Evolutionary conservation across 805 yeast genomes (phyloP).

Genomic region (Teunomyces stri): DNA sequence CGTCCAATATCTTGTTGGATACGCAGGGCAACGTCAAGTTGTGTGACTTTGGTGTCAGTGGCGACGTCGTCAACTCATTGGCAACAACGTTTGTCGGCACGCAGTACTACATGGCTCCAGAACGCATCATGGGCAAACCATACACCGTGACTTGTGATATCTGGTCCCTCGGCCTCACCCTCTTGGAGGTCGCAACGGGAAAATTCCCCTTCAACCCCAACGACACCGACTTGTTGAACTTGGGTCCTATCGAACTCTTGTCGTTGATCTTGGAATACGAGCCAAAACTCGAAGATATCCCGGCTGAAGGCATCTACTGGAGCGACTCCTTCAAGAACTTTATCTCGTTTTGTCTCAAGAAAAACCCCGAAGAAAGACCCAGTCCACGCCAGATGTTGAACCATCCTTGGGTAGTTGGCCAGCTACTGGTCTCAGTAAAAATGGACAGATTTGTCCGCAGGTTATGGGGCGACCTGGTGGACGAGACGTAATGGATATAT

Average conservation of each 20-base stretch:
- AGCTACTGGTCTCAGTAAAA: constrained; percentile 64
- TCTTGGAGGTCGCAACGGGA: constrained; percentile 92
- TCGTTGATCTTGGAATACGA: constrained; percentile 78
- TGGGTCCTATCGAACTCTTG: constrained; percentile 79
- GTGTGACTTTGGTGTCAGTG: constrained; percentile 97
- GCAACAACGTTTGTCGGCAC: constrained; percentile 98
- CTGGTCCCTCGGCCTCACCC: constrained; percentile 92
- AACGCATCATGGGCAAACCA: constrained; percentile 91
- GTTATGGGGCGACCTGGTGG: constrained; percentile 52
- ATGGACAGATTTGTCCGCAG: constrained; percentile 83
- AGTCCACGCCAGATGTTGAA: constrained; percentile 89
- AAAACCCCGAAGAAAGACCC: constrained; percentile 78
- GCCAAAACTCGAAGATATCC: constrained; percentile 77
- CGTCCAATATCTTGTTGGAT: constrained; percentile 85
- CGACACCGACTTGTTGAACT: constrained; percentile 31
- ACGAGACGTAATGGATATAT: neutral
- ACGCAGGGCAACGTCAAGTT: constrained; percentile 78
- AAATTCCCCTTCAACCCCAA: constrained; percentile 67
- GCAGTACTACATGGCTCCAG: constrained; percentile 98
- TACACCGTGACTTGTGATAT: constrained; percentile 94
- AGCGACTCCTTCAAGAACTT: constrained; percentile 79
- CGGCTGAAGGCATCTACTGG: constrained; percentile 76
- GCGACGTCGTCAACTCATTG: constrained; percentile 90
- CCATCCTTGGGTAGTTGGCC: constrained; percentile 92
- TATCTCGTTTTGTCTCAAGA: constrained; percentile 73